Conservation (phyloP, 495 filamentous ascomycete species). For the Tuber brumale region DNA sequence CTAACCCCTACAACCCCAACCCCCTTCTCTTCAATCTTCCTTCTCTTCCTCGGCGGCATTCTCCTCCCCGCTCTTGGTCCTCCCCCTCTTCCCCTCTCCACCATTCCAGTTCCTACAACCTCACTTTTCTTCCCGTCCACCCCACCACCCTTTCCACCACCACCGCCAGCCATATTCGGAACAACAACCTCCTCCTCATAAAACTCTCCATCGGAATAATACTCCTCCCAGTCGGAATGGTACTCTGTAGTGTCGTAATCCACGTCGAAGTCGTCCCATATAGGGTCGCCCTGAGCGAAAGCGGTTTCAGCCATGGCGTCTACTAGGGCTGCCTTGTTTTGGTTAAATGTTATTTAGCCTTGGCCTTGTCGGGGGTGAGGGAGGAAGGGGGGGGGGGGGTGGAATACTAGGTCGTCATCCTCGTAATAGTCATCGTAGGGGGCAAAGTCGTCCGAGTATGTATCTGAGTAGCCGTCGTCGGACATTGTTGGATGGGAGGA, state of each 20-base stretch:
- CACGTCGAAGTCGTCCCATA: conserved; percentile 34
- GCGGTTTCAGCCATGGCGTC: conserved; percentile 36
- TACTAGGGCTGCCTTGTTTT: conserved; percentile 28
- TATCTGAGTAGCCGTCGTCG: conserved; percentile 29
- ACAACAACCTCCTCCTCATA: conserved; percentile 28
- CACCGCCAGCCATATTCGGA: conserved; percentile 10
- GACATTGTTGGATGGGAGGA: conserved; percentile 23
- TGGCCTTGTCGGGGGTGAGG: not conserved
- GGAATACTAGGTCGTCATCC: conserved; percentile 27
- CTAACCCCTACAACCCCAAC: conserved; percentile 1
- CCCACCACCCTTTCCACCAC: conserved; percentile 5
- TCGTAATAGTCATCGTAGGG: conserved; percentile 32
- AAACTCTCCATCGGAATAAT: conserved; percentile 33
- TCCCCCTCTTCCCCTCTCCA: not conserved
- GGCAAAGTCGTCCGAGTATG: conserved; percentile 27
- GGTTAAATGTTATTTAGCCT: conserved; percentile 8
- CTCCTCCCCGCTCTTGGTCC: conserved; percentile 6
- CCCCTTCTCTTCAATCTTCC: not conserved
- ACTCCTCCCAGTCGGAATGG: conserved; percentile 34
- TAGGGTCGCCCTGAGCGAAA: conserved; percentile 34
- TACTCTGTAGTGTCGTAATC: conserved; percentile 34
- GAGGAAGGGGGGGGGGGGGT: not conserved
- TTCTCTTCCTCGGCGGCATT: not conserved
- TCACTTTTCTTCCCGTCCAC: not conserved
- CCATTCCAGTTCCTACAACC: not conserved